Base-by-base conservation (phyloP, 441 rosid species). In the Arabidopsis hybrid region DNA sequence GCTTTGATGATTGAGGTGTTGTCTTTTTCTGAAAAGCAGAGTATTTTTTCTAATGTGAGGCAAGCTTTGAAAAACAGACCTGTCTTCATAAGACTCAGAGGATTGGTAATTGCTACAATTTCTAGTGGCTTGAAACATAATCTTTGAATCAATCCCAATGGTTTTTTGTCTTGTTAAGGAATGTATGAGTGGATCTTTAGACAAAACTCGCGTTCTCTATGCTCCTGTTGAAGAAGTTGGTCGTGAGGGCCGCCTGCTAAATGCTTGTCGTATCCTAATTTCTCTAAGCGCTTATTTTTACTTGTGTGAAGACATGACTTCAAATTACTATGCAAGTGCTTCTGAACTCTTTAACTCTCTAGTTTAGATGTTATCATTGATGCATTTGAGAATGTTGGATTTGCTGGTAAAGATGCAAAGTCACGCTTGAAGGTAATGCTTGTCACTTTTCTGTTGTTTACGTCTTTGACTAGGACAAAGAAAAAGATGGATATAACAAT, bases 61-160 rank as follows among this genome's bases (percentile, higher is more conserved):
- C 88, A 88, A 65, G 97, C 89, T 55, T 82, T 88, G 95, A 85
- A 86, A 67, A 84, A 91, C 84, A 89, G 84, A 21, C 96, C 98
- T 45, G 65, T 92, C 69, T 81, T 51, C 67, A 45, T 88, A 71
- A 86, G 82, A 80, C 96, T 95, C 14, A 87, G 83, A 81, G 99
- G 97, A 56, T 75, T 95, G 90, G 97, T 95, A 81, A 9, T 69
- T 52, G 29, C 47, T 58, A 40, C 32, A 21, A 73, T 55, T 64
- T 34, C 7, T 66, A 58, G 13, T 39, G 35, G 36, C 55, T 66
- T 31, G 38, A 55, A 31, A 67, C 58, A 63, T 78, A 53, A 38
- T 17, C 46, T 29, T 56, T 31, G 46, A 56, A 13, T 42, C 32
- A 55, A 11, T 67, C 13, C 4, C 38, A 53, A 17, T 58, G 61